These are phyloP conservation scores for Lagerstroemia speciosa DNA, from an alignment of 345 rosid species.

Conservation along the genomic window DNA sequence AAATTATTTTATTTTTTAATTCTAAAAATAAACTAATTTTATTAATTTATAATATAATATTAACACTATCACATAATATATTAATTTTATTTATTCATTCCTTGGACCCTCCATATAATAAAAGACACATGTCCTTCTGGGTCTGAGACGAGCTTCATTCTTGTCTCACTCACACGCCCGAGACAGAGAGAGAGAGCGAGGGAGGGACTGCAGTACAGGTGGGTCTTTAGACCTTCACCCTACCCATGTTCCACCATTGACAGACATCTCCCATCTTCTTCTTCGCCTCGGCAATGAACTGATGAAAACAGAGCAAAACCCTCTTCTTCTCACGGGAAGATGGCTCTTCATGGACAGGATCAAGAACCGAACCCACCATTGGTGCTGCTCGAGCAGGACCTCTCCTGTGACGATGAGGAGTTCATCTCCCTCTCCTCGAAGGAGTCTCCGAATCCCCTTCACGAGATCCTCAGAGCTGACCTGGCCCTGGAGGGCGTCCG, in stretches of 20 bases:
- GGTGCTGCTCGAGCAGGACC: constrained; percentile 32
- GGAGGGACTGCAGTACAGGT: neutral
- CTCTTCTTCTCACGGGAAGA: constrained; percentile 42
- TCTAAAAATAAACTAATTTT: too few species aligned
- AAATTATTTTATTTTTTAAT: too few species aligned
- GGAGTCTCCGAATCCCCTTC: constrained; percentile 31
- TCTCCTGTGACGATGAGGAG: constrained; percentile 50
- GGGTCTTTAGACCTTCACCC: neutral
- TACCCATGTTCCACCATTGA: too few species aligned
- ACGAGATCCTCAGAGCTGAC: constrained; percentile 14
- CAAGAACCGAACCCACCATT: constrained; percentile 6
- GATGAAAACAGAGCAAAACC: constrained; percentile 28
- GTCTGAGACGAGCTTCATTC: neutral
- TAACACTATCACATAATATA: too few species aligned
- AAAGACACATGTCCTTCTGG: neutral
- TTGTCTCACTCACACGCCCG: neutral
- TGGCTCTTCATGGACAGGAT: constrained; percentile 21
- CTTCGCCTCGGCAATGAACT: neutral
- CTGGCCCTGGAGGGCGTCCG: constrained; percentile 30
- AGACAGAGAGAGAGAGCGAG: neutral
- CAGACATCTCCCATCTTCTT: too few species aligned
- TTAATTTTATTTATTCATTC: too few species aligned
- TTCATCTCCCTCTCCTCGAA: constrained; percentile 33
- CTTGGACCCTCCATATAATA: neutral
- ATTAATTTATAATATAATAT: too few species aligned